Evolutionary conservation across 768 basidiomycete genomes (phyloP), one percentile per base, ranked within the genome.

Genomic region (Cystobasidium tubakii): DNA sequence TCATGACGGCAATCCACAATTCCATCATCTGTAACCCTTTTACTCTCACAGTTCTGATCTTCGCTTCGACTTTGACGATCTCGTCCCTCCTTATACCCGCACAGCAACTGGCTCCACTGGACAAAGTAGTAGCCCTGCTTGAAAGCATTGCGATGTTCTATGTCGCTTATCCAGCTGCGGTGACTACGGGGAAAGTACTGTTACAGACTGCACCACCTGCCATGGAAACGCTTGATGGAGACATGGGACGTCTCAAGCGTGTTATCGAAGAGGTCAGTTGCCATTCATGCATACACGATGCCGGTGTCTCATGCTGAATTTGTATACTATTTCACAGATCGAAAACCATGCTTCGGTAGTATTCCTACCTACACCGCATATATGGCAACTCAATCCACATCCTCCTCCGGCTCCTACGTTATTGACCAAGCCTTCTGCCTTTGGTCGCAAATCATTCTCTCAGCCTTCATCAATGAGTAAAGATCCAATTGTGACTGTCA

Each of bases 311-410:
- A 77, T 55, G 23, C 55, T 34, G 25, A 60, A 39, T 33, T n/a
- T 6, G 46, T 21, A 19, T 17, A 33, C 13, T 63, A 9, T 39
- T 25, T 12, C 43, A 13, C 75, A 91, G 89, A 85, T 94, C 75
- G 90, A 93, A 79, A 85, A 88, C 1, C 91, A 95, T 75, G 90
- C 91, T 0, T 85, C 89, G 74, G 89, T 96, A 29, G 79, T 90
- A 0, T 90, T 91, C 79, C 85, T 95, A 13, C 88, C 89, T 0
- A 87, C 90, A 13, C 91, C 91, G 0, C 90, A 92, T 75, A 87
- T 94, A 69, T 94, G 91, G 91, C 91, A 93, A 78, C 86, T 94
- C 53, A 85, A 86, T 0, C 87, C 88, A 0, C 78, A 82, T 23
- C 77, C 81, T 4, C 75, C 81, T 1, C 66, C 79, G 0, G 67